These are phyloP conservation scores for Fusarium heterosporum DNA, from an alignment of 2,329 filamentous ascomycete species.

Conservation along the genomic window DNA sequence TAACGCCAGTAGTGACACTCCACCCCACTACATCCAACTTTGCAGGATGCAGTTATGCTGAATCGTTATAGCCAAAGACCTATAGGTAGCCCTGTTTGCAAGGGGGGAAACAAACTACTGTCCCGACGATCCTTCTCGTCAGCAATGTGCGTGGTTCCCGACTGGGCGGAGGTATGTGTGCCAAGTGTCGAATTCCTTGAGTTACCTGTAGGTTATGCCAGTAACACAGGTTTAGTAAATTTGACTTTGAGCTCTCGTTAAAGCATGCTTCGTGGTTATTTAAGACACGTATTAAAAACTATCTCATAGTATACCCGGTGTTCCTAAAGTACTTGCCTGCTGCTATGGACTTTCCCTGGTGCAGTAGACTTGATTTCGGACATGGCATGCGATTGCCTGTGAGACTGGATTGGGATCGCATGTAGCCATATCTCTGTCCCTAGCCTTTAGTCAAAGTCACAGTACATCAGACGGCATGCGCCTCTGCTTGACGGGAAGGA, in stretches of 20 bases:
- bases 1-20: neutral
- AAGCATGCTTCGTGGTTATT: neutral
- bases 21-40: constrained; percentile 10
- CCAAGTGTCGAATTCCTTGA: neutral
- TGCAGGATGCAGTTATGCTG: constrained; percentile 20
- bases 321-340: too few species aligned
- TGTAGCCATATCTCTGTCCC: neutral
- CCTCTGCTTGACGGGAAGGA: neutral
- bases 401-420: neutral
- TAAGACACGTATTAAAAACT: too few species aligned
- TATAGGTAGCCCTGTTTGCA: constrained; percentile 4
- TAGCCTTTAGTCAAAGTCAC: neutral
- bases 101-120: neutral
- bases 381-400: neutral
- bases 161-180: too few species aligned
- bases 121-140: neutral
- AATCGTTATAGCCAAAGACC: constrained; percentile 15
- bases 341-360: too few species aligned
- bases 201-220: neutral
- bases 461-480: neutral
- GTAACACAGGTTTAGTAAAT: neutral
- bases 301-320: too few species aligned
- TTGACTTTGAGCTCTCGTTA: constrained; percentile 1
- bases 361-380: too few species aligned
- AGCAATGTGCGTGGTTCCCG: neutral